A percentile compares a stretch with the other conserved stretches of the same genome.
phyloP scores from a whole-genome alignment of 75 land plant species.

The Cupressus sempervirens region DNA sequence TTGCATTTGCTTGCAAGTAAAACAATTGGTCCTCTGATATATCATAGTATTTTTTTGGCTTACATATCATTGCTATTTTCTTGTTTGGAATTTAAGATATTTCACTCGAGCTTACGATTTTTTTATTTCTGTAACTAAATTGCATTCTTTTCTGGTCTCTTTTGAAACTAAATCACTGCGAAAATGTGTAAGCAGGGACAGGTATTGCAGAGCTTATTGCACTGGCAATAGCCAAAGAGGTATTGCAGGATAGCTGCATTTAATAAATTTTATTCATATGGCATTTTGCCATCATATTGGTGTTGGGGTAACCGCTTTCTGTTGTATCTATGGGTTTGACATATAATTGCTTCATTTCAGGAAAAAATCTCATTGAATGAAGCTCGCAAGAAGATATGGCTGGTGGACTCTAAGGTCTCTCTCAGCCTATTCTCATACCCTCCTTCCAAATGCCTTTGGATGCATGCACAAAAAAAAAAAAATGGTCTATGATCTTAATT shows the following conservation, averaged over 20 bases:
- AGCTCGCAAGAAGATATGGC: constrained; percentile 39
- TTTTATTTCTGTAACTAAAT: neutral
- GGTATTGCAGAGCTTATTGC: constrained; percentile 91
- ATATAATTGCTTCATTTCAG: constrained; percentile 17
- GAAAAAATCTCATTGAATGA: constrained; percentile 28
- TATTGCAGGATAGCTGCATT: constrained; percentile 6
- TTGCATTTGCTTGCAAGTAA: neutral
- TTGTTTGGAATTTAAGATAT: neutral
- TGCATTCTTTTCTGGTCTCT: neutral
- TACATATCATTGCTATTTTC: neutral
- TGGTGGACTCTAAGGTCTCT: constrained; percentile 47
- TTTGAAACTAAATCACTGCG: neutral
- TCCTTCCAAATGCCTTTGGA: neutral
- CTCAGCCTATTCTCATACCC: neutral
- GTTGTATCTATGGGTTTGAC: too few relatives aligned
- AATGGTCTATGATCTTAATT: neutral
- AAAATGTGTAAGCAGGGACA: constrained; percentile 75
- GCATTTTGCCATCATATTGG: neutral
- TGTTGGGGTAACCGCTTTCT: neutral
- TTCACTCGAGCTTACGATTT: neutral
- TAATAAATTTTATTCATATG: neutral
- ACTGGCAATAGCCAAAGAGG: constrained; percentile 72
- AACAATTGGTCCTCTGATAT: neutral
- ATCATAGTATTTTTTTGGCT: neutral
- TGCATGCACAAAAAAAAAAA: neutral